Percentiles rank a stretch among this genome's conserved stretches.
Conservation (phyloP, 2,329 filamentous ascomycete genomes). For the Arthroderma sp. region DNA sequence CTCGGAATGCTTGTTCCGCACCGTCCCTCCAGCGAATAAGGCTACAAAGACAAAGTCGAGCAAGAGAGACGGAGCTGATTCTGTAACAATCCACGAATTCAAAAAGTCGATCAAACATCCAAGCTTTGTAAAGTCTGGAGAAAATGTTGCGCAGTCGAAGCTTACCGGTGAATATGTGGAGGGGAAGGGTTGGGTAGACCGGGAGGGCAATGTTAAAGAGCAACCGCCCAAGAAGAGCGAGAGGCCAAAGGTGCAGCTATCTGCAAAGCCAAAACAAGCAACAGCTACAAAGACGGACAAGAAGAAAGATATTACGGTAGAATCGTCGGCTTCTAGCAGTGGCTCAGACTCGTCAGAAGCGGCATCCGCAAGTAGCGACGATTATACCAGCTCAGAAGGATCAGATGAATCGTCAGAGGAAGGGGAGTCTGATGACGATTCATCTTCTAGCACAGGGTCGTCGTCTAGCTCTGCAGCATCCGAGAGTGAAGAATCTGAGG, state of each 20-base stretch:
- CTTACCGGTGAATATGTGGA: slow-evolving; percentile 59
- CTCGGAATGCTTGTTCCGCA: slow-evolving; percentile 75
- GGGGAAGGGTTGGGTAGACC: slow-evolving; percentile 78
- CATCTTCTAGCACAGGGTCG: background rate
- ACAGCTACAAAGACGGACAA: background rate
- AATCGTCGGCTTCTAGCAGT: background rate
- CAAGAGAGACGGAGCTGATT: slow-evolving; percentile 46
- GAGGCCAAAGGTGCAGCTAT: background rate
- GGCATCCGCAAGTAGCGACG: background rate
- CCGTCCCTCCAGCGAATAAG: slow-evolving; percentile 54
- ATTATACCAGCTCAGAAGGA: background rate
- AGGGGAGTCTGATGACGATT: background rate
- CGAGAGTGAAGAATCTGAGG: slow-evolving; percentile 19
- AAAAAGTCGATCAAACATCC: slow-evolving; percentile 72
- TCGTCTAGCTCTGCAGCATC: background rate
- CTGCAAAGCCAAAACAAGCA: background rate
- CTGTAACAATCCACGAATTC: slow-evolving; percentile 75
- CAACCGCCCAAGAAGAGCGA: slow-evolving; percentile 6
- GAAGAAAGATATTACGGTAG: background rate
- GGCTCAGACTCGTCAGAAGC: background rate
- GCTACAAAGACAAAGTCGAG: slow-evolving; percentile 14
- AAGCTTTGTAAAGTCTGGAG: slow-evolving; percentile 57
- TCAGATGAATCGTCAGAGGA: background rate
- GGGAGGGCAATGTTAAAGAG: slow-evolving; percentile 58
- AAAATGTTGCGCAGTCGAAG: slow-evolving; percentile 34